Conservation (phyloP, 2,329 filamentous ascomycete species). For the Alternaria angustiovoidea region DNA sequence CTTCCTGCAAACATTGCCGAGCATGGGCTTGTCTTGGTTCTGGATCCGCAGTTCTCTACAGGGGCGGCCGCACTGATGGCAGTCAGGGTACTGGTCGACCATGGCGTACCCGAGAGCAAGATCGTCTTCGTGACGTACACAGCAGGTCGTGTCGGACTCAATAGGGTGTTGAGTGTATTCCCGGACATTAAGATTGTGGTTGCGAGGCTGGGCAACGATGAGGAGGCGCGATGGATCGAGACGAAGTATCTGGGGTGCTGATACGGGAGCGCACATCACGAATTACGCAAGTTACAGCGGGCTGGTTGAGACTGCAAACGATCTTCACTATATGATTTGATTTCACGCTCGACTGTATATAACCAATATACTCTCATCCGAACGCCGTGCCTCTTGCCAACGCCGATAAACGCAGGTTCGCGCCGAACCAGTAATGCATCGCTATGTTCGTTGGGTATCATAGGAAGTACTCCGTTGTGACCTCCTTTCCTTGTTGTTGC, state of each 20-base stretch:
- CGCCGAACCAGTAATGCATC: conserved; percentile 16
- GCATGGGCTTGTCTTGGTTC: conserved; percentile 82
- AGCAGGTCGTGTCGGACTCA: conserved; percentile 83
- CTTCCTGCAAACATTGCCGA: conserved; percentile 74
- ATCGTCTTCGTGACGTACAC: conserved; percentile 95
- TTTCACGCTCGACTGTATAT: conserved; percentile 13
- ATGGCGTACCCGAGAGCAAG: conserved; percentile 82
- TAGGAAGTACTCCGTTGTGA: conserved; percentile 72
- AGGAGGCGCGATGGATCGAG: conserved; percentile 90
- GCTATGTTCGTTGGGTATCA: conserved; percentile 56
- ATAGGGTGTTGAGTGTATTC: conserved; percentile 86
- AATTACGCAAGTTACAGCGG: not conserved
- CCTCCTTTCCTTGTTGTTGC: conserved; percentile 75
- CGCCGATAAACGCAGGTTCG: conserved; percentile 22
- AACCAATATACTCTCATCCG: conserved; percentile 11
- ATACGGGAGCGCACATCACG: conserved; percentile 5
- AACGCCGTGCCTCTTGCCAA: conserved; percentile 22
- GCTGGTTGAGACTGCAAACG: not conserved
- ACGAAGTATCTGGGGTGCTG: conserved; percentile 88
- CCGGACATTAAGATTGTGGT: conserved; percentile 87
- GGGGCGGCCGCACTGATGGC: conserved; percentile 91
- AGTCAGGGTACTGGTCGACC: conserved; percentile 92
- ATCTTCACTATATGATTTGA: conserved; percentile 6
- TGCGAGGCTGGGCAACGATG: conserved; percentile 79
- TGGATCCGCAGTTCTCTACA: conserved; percentile 94